A percentile compares a stretch with the other conserved stretches of the same genome.
Evolutionary conservation across 176 grass and related monocot species (phyloP).

Genomic region (Zoysia japonica): DNA sequence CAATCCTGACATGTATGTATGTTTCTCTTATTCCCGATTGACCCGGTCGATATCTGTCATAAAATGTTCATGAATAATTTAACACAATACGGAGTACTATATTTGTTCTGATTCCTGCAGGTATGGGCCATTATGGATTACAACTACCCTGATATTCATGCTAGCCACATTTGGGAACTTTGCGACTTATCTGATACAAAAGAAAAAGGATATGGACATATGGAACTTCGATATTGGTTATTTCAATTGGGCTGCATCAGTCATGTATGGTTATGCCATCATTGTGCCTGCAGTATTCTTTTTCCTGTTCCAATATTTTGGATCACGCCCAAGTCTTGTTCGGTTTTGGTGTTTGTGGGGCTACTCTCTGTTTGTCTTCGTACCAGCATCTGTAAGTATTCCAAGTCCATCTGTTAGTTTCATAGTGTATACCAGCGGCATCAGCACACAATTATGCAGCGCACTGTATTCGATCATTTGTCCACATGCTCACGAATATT

Average conservation of each 20-base stretch:
- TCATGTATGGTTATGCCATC: constrained; percentile 87
- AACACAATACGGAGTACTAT: not conserved
- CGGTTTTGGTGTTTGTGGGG: constrained; percentile 97
- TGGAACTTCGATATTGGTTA: constrained; percentile 93
- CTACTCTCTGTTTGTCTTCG: constrained; percentile 91
- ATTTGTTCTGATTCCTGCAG: constrained; percentile 38
- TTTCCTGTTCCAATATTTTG: constrained; percentile 94
- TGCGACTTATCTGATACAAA: constrained; percentile 81
- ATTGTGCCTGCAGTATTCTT: constrained; percentile 74
- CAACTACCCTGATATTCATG: constrained; percentile 90
- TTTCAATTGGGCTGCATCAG: constrained; percentile 83
- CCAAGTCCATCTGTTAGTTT: constrained; percentile 3
- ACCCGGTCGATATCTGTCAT: not conserved
- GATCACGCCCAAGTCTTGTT: constrained; percentile 65
- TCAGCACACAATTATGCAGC: not conserved
- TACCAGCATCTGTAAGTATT: constrained; percentile 85
- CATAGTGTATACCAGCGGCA: constrained; percentile 14
- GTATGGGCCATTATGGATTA: constrained; percentile 92
- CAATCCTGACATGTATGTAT: constrained; percentile 88
- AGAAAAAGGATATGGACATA: constrained; percentile 55
- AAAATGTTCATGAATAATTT: not conserved
- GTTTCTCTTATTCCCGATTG: constrained; percentile 19
- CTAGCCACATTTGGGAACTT: constrained; percentile 81
- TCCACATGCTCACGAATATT: not conserved
- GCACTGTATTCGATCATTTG: not conserved